Percentiles rank a stretch among this genome's conserved stretches.
phyloP scores from a whole-genome alignment of 805 yeast genomes.

The Candida dendrica region DNA sequence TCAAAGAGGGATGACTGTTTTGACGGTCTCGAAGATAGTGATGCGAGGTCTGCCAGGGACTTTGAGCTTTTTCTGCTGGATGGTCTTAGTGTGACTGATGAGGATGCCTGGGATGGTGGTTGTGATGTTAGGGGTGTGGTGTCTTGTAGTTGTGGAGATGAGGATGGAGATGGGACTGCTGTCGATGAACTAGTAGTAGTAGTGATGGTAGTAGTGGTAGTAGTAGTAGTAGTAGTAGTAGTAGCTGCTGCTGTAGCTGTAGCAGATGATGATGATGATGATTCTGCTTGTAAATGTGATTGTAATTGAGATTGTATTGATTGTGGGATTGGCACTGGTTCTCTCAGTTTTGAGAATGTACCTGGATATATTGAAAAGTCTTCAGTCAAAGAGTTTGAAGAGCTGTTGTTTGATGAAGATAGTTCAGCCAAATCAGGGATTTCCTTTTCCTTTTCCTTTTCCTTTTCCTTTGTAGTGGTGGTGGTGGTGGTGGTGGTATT shows the following conservation, averaged over 20 bases:
- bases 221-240: no score
- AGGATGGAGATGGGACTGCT: no score
- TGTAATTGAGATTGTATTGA: neutral
- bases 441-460: neutral
- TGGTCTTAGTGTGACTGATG: neutral
- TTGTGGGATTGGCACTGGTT: slow-evolving; percentile 2
- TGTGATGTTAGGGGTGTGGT: neutral
- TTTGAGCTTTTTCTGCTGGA: neutral
- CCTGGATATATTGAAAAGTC: slow-evolving; percentile 6
- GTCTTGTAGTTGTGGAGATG: neutral
- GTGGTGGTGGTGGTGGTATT: no score
- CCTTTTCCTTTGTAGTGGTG: no score
- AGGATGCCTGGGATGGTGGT: neutral
- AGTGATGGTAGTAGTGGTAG: no score
- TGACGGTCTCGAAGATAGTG: neutral
- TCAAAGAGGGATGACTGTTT: slow-evolving; percentile 14
- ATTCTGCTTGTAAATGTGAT: neutral
- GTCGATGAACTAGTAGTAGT: no score
- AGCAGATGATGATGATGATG: no score
- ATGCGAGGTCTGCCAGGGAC: neutral
- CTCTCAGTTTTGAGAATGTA: slow-evolving; percentile 5
- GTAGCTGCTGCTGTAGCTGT: no score
- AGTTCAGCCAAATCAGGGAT: slow-evolving; percentile 19
- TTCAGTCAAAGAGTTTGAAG: slow-evolving; percentile 14
- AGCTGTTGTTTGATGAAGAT: slow-evolving; percentile 21